phyloP scores from a whole-genome alignment of 495 filamentous ascomycete species.

The Penicillium verhagenii region DNA sequence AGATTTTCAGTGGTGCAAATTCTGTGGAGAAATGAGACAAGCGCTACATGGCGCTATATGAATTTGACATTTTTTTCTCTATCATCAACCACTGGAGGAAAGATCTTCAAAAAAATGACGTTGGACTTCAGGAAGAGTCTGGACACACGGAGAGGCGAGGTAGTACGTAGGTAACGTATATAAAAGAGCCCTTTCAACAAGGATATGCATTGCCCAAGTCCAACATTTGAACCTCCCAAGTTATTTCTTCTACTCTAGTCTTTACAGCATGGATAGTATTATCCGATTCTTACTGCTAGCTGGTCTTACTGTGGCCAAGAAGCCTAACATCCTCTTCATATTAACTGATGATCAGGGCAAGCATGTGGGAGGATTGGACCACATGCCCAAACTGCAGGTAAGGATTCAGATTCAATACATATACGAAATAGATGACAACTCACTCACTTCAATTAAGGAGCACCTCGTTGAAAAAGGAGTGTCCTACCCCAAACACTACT shows the following conservation, averaged over 20 bases:
- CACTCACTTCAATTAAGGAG: slow-evolving; percentile 10
- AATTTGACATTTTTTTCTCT: background rate
- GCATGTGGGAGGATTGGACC: slow-evolving; percentile 55
- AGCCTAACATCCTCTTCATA: slow-evolving; percentile 60
- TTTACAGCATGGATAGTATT: slow-evolving; percentile 9
- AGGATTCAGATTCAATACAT: background rate
- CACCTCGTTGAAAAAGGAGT: slow-evolving; percentile 51
- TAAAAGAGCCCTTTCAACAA: background rate
- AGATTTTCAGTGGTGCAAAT: slow-evolving; percentile 17
- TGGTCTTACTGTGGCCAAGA: slow-evolving; percentile 16
- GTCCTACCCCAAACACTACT: slow-evolving; percentile 52
- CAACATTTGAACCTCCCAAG: background rate
- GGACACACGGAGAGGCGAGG: no score
- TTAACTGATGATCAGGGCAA: slow-evolving; percentile 64
- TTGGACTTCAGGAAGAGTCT: no score
- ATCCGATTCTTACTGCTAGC: slow-evolving; percentile 5
- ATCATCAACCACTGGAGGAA: no score
- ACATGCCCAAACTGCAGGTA: slow-evolving; percentile 56
- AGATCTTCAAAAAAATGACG: background rate
- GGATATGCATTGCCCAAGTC: no score
- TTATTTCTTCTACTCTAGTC: background rate
- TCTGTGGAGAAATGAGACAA: slow-evolving; percentile 22
- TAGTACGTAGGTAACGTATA: no score
- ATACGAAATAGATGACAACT: background rate
- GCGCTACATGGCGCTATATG: background rate